phyloP scores from a whole-genome alignment of 106 monocot species.

The Dendrobium huoshanense region DNA sequence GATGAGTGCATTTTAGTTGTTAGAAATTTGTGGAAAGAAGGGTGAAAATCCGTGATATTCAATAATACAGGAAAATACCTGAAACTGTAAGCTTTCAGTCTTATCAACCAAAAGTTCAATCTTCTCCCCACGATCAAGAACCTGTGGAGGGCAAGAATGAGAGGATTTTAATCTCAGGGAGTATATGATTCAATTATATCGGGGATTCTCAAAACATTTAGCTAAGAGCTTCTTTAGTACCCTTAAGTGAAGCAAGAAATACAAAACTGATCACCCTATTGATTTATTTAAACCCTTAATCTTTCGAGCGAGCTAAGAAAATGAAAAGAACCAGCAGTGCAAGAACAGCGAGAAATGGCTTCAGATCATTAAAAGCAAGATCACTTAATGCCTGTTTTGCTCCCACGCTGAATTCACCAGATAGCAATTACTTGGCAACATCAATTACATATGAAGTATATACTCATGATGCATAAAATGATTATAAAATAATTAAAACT shows the following conservation, averaged over 20 bases:
- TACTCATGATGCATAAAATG: too few species aligned
- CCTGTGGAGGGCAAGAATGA: conserved; percentile 27
- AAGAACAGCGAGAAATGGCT: too few species aligned
- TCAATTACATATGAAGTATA: too few species aligned
- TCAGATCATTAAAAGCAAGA: too few species aligned
- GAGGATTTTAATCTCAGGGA: neutral
- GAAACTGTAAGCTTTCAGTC: conserved; percentile 92
- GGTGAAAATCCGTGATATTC: neutral
- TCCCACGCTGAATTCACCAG: too few species aligned
- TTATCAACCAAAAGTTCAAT: conserved; percentile 94
- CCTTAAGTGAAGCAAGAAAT: neutral
- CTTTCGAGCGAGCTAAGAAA: too few species aligned
- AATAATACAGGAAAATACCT: conserved; percentile 39
- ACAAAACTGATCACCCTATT: neutral
- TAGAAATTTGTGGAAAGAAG: too few species aligned
- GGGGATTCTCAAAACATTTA: neutral
- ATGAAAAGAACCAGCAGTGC: too few species aligned
- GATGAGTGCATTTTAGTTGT: too few species aligned
- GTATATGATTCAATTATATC: neutral
- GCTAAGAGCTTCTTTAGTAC: neutral
- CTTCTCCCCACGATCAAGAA: conserved; percentile 95
- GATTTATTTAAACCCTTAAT: neutral
- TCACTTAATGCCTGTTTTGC: too few species aligned
- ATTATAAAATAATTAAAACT: too few species aligned
- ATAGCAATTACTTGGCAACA: too few species aligned